Conservation (phyloP, 2,329 filamentous ascomycete genomes). For the Dendryphion nanum region DNA sequence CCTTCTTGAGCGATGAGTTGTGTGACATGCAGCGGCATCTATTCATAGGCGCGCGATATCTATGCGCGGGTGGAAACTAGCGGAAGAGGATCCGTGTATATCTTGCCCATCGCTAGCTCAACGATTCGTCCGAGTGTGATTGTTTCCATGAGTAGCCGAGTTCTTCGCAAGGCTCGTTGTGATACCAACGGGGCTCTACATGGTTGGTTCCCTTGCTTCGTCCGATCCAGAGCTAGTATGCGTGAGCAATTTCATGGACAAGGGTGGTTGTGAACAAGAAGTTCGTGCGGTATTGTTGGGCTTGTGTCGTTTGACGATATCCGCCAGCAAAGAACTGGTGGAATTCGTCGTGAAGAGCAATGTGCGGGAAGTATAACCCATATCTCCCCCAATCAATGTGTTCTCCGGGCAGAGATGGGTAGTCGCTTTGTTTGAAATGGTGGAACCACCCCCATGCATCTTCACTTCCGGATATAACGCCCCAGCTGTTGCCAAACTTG, state of each 20-base stretch:
- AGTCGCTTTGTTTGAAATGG: constrained; percentile 5
- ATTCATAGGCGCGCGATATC: too few species aligned
- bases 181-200: constrained; percentile 14
- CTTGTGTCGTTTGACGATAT: background rate
- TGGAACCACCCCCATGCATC: constrained; percentile 4
- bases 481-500: constrained; percentile 2
- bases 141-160: constrained; percentile 17
- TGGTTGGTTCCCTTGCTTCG: background rate
- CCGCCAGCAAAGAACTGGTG: constrained; percentile 9
- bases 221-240: constrained; percentile 11
- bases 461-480: constrained; percentile 3
- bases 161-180: constrained; percentile 9
- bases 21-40: too few species aligned
- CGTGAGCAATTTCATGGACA: constrained; percentile 20
- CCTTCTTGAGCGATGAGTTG: too few species aligned
- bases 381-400: background rate
- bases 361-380: background rate
- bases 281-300: constrained; percentile 7
- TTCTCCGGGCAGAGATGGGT: constrained; percentile 2
- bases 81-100: too few species aligned
- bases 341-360: constrained; percentile 11
- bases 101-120: background rate
- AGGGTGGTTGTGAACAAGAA: constrained; percentile 15
- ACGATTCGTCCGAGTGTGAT: constrained; percentile 5
- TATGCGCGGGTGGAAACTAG: too few species aligned